Evolutionary conservation across 805 yeast genomes (phyloP), one percentile per base, ranked within the genome.

Genomic region (Ogataea pignaliae): DNA sequence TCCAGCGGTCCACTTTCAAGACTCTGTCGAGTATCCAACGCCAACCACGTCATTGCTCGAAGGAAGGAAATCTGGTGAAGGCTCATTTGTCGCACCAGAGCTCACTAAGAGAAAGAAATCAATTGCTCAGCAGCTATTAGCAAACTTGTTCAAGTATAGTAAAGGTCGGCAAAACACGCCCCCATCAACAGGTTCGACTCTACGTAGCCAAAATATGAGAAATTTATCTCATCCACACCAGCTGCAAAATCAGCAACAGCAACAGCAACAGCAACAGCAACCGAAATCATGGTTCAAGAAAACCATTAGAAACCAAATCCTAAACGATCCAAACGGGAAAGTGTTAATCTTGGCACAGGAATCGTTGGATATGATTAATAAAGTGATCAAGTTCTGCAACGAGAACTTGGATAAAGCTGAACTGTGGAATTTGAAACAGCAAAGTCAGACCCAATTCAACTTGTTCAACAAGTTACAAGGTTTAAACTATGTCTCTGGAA

Each of bases 351-450:
- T 91, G 47, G 97, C 98, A 0, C 84, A 85, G 52, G 99, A 93
- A 63, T 83, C 96, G 0, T 68, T 91, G 39, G 93, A 85, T 36
- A 86, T 90, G 88, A 83, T 91, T 32, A 75, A 83, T 34, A 85
- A 85, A 45, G 83, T 91, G 15, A 88, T 89, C 51, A 75, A 75
- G 40, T 90, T 90, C 7, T 88, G 95, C 54, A 91, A 86, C 59
- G 90, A 86, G 38, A 89, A 89, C 40, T 70, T 91, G 42, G 83
- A 79, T 39, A 81, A 83, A 51, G 97, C 97, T 1, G 97, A 93
- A 61, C 69, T 73, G 18, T 91, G 97, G 97, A 65, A 66, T 39
- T 44, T 49, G 10, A 55, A 54, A 29, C 57, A 57, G 38, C 66
- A 63, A 40, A 47, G 41, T 39, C 55, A 60, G 35, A 64, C 61